Evolutionary conservation across 257 asterid genomes (phyloP).

Genomic region (Voacanga thouarsii): DNA sequence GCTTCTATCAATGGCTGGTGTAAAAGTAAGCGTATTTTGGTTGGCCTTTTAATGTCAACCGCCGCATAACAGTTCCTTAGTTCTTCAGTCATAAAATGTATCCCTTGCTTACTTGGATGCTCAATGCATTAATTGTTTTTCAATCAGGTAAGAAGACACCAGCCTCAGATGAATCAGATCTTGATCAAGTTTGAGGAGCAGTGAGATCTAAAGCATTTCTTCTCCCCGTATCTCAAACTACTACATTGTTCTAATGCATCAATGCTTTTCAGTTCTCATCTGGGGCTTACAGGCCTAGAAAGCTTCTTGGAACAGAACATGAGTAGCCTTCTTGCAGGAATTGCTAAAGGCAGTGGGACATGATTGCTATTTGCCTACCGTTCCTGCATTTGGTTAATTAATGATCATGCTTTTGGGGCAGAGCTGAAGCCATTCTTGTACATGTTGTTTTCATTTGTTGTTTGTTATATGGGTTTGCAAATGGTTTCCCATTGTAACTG

Average conservation of each 20-base stretch:
- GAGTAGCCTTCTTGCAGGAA: not conserved
- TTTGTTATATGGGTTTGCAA: not conserved
- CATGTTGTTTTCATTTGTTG: not conserved
- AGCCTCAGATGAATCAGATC: slow-evolving; percentile 65
- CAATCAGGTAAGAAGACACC: slow-evolving; percentile 73
- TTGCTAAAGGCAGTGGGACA: not conserved
- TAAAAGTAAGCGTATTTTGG: slow-evolving; percentile 55
- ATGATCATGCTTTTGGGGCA: not conserved
- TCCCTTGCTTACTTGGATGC: not conserved
- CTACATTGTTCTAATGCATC: too few relatives aligned
- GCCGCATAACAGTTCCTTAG: not conserved
- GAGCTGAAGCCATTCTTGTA: not conserved
- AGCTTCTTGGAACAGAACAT: not conserved
- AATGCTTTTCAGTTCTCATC: not conserved
- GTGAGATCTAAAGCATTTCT: slow-evolving; percentile 27
- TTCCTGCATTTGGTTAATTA: not conserved
- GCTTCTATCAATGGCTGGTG: slow-evolving; percentile 74
- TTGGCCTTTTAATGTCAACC: not conserved
- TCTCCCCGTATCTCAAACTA: not conserved
- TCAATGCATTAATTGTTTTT: slow-evolving; percentile 11
- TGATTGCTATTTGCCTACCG: not conserved
- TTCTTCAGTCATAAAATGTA: slow-evolving; percentile 13
- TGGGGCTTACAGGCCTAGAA: not conserved
- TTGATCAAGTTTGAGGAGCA: slow-evolving; percentile 55
- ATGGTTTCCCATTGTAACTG: not conserved